Evolutionary conservation across 768 basidiomycete species (phyloP), one percentile per base, ranked within the genome.

Genomic region (Phylloporus arenicola): DNA sequence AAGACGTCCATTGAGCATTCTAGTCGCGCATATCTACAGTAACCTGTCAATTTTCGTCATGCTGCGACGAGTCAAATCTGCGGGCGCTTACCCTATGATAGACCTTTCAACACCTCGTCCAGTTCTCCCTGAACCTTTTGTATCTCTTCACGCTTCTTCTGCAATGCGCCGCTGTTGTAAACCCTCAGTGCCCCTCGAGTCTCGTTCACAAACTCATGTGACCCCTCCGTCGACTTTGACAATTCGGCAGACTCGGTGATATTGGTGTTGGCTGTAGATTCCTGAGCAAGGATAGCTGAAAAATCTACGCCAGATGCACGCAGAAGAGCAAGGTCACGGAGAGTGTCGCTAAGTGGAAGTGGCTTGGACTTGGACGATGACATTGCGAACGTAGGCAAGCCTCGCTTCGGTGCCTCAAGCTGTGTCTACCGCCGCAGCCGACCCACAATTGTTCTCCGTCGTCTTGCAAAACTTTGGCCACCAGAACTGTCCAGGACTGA

Each of bases 291-390:
- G 30, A 73, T 45, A 9, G 42, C 48, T 6, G 70, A 59, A 16
- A 78, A 56, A 52, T 76, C 70, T 40, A 77, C 52, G 20, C 76
- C 79, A 10, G 83, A 80, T 24, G 80, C 79, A 35, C 84, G 79
- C 17, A 90, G 69, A 29, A 87, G 65, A 6, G 88, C 86, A 20
- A 91, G 78, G 66, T 91, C 88, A 12, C 77, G 82, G 33, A 89
- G 73, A 7, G 80, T 81, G 49, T 81, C 76, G 22, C 58, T 48
- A 39, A 88, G 73, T 7, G 80, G 70, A 37, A 89, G 72, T 12
- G 81, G 76, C 48, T 61, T 64, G 24, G 59, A 47, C 69, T 69
- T 71, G 72, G 56, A 56, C 4, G 66, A 52, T 11, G 53, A 56
- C 62, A 64, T 64, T 6, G 47, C 50, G 46, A 44, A 30, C 30